phyloP scores from a whole-genome alignment of 768 basidiomycete species.

The Kwoniella sp. region DNA sequence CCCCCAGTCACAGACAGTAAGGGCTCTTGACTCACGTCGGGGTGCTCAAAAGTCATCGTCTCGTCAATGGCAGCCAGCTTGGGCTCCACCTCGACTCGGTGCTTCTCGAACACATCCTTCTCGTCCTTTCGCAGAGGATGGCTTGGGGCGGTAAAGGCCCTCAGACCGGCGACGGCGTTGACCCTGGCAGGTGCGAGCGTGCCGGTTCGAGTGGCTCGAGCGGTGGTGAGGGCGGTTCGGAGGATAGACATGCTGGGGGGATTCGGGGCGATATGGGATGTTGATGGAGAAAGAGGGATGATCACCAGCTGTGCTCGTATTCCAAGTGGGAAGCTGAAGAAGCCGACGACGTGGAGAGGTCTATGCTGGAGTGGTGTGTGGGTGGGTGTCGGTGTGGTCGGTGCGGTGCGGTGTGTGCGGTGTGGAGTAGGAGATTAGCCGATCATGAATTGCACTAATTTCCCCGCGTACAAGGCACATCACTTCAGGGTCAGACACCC shows the following conservation, averaged over 20 bases:
- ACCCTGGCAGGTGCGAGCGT: neutral
- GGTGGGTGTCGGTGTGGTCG: too few relatives aligned
- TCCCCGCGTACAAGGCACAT: too few relatives aligned
- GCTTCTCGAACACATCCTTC: slow-evolving; percentile 25
- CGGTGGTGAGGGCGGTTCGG: slow-evolving; percentile 1
- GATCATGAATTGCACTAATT: too few relatives aligned
- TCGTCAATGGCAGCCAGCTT: slow-evolving; percentile 37
- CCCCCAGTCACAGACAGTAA: neutral
- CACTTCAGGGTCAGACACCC: too few relatives aligned
- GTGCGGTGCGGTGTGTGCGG: too few relatives aligned
- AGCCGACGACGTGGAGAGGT: too few relatives aligned
- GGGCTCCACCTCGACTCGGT: slow-evolving; percentile 38
- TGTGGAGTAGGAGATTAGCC: too few relatives aligned
- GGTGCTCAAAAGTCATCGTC: slow-evolving; percentile 32
- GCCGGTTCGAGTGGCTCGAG: slow-evolving; percentile 1
- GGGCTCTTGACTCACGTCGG: slow-evolving; percentile 12
- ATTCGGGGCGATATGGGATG: too few relatives aligned
- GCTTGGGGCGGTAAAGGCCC: slow-evolving; percentile 4
- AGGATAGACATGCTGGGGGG: slow-evolving; percentile 8
- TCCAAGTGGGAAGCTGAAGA: too few relatives aligned
- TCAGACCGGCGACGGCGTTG: neutral
- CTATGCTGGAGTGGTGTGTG: too few relatives aligned
- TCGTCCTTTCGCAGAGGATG: slow-evolving; percentile 7
- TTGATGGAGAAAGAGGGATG: too few relatives aligned
- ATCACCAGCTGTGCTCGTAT: too few relatives aligned